These are phyloP conservation scores for Schizopora paradoxa DNA, from an alignment of 1,284 basidiomycete species.

Conservation along the genomic window DNA sequence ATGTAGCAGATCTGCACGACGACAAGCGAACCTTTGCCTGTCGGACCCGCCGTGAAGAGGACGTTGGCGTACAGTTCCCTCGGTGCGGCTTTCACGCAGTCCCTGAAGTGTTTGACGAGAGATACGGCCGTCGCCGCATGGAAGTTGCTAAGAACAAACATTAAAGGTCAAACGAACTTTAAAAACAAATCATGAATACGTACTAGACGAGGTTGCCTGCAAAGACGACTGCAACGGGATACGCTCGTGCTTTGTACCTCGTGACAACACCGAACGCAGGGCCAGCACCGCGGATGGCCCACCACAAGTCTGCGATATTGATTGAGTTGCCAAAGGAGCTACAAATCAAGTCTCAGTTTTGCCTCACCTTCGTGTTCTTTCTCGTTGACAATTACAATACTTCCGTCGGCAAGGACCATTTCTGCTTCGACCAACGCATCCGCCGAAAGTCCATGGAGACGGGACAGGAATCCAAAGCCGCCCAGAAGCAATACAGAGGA, in stretches of 20 bases:
- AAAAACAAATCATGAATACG: conserved; percentile 6
- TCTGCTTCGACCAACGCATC: conserved; percentile 84
- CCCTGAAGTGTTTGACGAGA: conserved; percentile 86
- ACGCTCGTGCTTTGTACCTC: conserved; percentile 81
- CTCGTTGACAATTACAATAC: conserved; percentile 66
- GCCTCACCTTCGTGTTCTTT: conserved; percentile 55
- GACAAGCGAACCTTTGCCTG: conserved; percentile 73
- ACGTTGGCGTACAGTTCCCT: conserved; percentile 85
- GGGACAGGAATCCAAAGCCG: conserved; percentile 85
- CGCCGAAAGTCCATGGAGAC: conserved; percentile 78
- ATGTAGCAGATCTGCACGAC: conserved; percentile 89
- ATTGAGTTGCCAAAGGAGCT: background rate
- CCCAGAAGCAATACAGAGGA: conserved; percentile 82
- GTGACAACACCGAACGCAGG: conserved; percentile 83
- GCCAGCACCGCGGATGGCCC: conserved; percentile 84
- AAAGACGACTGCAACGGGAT: conserved; percentile 82
- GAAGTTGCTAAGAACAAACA: conserved; percentile 56
- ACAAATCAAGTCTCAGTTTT: background rate
- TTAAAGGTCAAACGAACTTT: conserved; percentile 13
- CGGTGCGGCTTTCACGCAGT: conserved; percentile 85
- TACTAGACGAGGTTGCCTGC: conserved; percentile 89
- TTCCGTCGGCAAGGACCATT: conserved; percentile 77
- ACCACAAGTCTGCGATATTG: conserved; percentile 73
- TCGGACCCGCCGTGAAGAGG: conserved; percentile 83
- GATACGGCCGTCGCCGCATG: conserved; percentile 78